Conservation (phyloP, 129 eudicot species). For the Flaveria robusta region DNA sequence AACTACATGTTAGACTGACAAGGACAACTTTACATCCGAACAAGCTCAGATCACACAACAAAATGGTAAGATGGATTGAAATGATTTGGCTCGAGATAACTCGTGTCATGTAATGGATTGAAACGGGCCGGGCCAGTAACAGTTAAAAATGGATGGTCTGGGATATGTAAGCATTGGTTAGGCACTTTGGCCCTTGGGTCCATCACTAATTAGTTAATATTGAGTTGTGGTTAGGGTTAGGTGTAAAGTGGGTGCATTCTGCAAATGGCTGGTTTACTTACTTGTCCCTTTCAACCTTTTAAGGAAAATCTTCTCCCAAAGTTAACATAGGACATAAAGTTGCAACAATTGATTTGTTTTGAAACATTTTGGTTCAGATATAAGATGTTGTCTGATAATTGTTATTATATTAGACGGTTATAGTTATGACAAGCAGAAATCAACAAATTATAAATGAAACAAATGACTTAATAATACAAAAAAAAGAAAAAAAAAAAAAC, state of each 20-base stretch:
- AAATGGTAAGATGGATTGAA: neutral
- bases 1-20: neutral
- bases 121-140: neutral
- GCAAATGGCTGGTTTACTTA: slow-evolving; percentile 21
- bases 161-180: neutral
- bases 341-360: slow-evolving; percentile 8
- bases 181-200: neutral
- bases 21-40: neutral
- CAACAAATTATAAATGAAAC: neutral
- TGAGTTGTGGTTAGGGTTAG: slow-evolving; percentile 25
- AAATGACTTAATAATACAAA: neutral
- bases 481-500: slow-evolving; percentile 14
- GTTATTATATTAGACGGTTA: neutral
- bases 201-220: slow-evolving; percentile 9
- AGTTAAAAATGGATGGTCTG: neutral
- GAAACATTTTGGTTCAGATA: neutral
- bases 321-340: slow-evolving; percentile 4
- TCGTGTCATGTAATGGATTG: neutral
- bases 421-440: neutral
- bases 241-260: neutral
- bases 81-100: neutral
- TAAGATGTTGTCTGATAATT: neutral
- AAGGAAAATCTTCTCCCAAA: slow-evolving; percentile 17
- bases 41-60: neutral
- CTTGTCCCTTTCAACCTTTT: slow-evolving; percentile 27